Conservation (phyloP, 495 filamentous ascomycete species). For the Clohesyomyces aquaticus region DNA sequence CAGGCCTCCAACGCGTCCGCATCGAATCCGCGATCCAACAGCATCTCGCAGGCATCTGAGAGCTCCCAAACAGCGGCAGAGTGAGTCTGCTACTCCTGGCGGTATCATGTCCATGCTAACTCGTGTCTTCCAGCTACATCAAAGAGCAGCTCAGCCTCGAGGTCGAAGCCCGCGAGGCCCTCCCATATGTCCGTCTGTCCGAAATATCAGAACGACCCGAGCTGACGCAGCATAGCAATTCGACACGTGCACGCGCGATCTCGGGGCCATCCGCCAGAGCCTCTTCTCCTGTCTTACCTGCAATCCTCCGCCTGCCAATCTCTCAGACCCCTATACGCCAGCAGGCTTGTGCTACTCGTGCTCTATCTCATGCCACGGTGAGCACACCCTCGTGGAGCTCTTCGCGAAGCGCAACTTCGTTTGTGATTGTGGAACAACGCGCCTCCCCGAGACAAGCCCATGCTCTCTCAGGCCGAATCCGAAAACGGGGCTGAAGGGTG, state of each 20-base stretch:
- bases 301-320: constrained; percentile 71
- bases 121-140: constrained; percentile 66
- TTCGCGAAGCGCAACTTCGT: constrained; percentile 94
- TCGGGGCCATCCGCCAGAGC: constrained; percentile 82
- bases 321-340: constrained; percentile 65
- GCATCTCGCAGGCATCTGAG: constrained; percentile 64
- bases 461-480: constrained; percentile 79
- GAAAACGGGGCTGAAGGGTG: constrained; percentile 72
- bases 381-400: constrained; percentile 92
- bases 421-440: constrained; percentile 93
- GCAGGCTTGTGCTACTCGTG: constrained; percentile 95
- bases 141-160: constrained; percentile 87
- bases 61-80: constrained; percentile 86
- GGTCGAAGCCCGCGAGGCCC: constrained; percentile 87
- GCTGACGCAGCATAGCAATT: constrained; percentile 65
- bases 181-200: constrained; percentile 73
- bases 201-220: not conserved
- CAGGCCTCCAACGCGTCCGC: constrained; percentile 14
- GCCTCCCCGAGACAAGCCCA: constrained; percentile 67
- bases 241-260: constrained; percentile 83
- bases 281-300: constrained; percentile 93
- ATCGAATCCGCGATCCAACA: constrained; percentile 37
- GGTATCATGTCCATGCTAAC: not conserved
- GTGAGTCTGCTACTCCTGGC: constrained; percentile 47
- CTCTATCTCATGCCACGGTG: constrained; percentile 94